Conservation (phyloP, 345 rosid genomes). For the Citrus maxima region DNA sequence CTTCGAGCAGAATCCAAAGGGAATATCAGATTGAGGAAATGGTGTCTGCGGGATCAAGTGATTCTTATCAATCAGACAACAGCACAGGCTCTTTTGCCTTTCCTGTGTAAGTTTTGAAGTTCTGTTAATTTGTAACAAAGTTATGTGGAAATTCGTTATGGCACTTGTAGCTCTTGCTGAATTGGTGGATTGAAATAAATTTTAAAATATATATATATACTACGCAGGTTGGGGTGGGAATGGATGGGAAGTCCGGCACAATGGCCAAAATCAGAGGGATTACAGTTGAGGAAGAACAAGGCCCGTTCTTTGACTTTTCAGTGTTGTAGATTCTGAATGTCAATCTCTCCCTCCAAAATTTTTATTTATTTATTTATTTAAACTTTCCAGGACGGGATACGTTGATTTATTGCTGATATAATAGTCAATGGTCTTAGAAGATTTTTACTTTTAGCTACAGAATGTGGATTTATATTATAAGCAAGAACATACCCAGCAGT, state of each 20-base stretch:
- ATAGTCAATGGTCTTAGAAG: too few relatives aligned
- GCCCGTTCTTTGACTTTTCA: slow-evolving; percentile 39
- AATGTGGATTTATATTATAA: too few relatives aligned
- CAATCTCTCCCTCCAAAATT: not conserved
- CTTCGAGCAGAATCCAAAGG: slow-evolving; percentile 1
- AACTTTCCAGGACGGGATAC: not conserved
- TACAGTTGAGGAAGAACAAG: slow-evolving; percentile 44
- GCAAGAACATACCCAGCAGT: not conserved
- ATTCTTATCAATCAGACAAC: slow-evolving; percentile 49
- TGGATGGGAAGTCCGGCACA: slow-evolving; percentile 72
- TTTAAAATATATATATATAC: not conserved
- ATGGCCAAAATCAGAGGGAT: slow-evolving; percentile 62
- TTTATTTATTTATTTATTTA: not conserved
- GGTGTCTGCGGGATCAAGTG: slow-evolving; percentile 41
- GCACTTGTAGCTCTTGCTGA: not conserved
- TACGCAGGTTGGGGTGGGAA: slow-evolving; percentile 57
- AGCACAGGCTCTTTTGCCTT: slow-evolving; percentile 68
- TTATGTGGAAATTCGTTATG: not conserved
- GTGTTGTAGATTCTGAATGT: slow-evolving; percentile 51
- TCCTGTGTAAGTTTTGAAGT: slow-evolving; percentile 50
- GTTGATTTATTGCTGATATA: not conserved
- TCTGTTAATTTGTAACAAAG: not conserved
- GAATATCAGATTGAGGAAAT: slow-evolving; percentile 1
- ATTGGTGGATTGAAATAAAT: not conserved
- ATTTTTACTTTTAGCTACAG: too few relatives aligned